Evolutionary conservation across 768 basidiomycete species (phyloP).

Genomic region (Collybia sordida): DNA sequence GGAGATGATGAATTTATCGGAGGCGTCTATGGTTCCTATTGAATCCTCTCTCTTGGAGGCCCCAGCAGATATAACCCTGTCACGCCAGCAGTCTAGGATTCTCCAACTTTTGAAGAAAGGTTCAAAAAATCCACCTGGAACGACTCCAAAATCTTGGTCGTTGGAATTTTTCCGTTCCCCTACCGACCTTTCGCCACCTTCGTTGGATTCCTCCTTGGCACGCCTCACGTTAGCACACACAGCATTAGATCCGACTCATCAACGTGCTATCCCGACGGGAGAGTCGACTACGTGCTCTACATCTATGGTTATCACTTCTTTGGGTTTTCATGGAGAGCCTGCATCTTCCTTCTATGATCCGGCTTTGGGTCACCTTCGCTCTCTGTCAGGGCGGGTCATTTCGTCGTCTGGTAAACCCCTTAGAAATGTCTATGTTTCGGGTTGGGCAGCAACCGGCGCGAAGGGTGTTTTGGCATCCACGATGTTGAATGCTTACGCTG

Average conservation of each 20-base stretch:
- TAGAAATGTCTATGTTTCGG: constrained; percentile 81
- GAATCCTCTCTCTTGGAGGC: constrained; percentile 40
- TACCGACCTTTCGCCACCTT: constrained; percentile 36
- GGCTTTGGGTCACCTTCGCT: constrained; percentile 54
- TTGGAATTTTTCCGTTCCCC: constrained; percentile 83
- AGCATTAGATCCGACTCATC: constrained; percentile 44
- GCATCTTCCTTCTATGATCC: constrained; percentile 59
- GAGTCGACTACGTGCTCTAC: constrained; percentile 53
- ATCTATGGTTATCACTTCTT: constrained; percentile 81
- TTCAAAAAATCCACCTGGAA: constrained; percentile 48
- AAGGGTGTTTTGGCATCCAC: constrained; percentile 90
- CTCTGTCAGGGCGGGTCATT: constrained; percentile 42
- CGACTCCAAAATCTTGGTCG: constrained; percentile 70
- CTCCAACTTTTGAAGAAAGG: constrained; percentile 68
- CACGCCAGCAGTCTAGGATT: constrained; percentile 66
- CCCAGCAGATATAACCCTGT: constrained; percentile 33
- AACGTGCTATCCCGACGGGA: constrained; percentile 55
- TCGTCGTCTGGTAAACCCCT: constrained; percentile 37
- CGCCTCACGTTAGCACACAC: constrained; percentile 64
- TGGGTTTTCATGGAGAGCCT: constrained; percentile 82
- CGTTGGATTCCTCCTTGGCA: constrained; percentile 21
- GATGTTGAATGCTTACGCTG: constrained; percentile 88
- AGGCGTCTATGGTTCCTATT: constrained; percentile 68
- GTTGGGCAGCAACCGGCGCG: constrained; percentile 92
- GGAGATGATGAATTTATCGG: constrained; percentile 71